A percentile compares a stretch with the other conserved stretches of the same genome.
Conservation (phyloP, 2,329 filamentous ascomycete genomes). For the Talaromyces islandicus region DNA sequence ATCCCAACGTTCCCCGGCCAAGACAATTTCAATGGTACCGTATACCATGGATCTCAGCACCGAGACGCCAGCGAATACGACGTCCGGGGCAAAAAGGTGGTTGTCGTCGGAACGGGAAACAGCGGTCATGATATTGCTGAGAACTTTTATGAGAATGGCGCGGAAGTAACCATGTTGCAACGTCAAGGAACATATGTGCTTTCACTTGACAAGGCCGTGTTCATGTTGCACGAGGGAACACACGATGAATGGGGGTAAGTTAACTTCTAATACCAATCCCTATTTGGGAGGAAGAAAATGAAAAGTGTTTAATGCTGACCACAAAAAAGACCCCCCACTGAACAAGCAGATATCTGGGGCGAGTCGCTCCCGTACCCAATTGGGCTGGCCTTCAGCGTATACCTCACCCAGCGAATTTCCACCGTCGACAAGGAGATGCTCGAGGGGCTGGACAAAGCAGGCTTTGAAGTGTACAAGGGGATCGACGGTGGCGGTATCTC, state of each 20-base stretch:
- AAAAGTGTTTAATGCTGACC: background rate
- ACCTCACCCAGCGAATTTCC: slow-evolving; percentile 36
- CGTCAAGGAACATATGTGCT: slow-evolving; percentile 48
- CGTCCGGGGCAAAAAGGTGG: slow-evolving; percentile 39
- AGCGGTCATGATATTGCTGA: slow-evolving; percentile 48
- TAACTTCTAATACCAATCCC: no score
- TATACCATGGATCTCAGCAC: slow-evolving; percentile 42
- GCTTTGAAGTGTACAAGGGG: slow-evolving; percentile 39
- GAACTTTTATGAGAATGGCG: slow-evolving; percentile 45
- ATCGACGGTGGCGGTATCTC: slow-evolving; percentile 37
- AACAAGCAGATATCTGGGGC: slow-evolving; percentile 46
- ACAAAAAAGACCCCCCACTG: slow-evolving; percentile 39
- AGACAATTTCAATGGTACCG: slow-evolving; percentile 36
- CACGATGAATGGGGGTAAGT: slow-evolving; percentile 35
- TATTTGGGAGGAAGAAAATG: no score
- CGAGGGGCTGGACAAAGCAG: slow-evolving; percentile 41
- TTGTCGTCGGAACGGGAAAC: slow-evolving; percentile 46
- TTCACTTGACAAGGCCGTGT: slow-evolving; percentile 37
- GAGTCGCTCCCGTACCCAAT: slow-evolving; percentile 45
- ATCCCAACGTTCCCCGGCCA: slow-evolving; percentile 37
- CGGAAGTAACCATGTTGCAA: slow-evolving; percentile 50
- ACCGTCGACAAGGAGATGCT: slow-evolving; percentile 39
- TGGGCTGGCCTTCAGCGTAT: slow-evolving; percentile 40
- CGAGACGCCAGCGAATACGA: slow-evolving; percentile 33
- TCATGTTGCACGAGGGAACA: slow-evolving; percentile 40